These are phyloP conservation scores for Ceratorhiza oryzae-sativae DNA, from an alignment of 1,284 basidiomycete genomes.

Conservation along the genomic window DNA sequence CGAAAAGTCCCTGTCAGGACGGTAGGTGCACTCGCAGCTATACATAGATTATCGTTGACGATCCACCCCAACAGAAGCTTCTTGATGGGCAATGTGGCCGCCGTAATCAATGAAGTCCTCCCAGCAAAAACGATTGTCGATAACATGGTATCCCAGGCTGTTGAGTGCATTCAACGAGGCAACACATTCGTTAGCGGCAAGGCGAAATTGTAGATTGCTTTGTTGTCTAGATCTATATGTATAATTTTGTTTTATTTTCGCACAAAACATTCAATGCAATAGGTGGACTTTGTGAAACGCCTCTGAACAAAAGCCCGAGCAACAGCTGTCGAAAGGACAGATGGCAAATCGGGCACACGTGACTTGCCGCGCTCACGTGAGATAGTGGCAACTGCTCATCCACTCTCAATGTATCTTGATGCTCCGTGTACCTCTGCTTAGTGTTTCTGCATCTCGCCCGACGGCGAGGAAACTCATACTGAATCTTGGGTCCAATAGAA, in stretches of 20 bases:
- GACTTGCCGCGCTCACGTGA: slow-evolving; percentile 7
- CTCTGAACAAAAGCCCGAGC: too few species aligned
- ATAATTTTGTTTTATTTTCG: neutral
- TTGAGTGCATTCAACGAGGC: slow-evolving; percentile 40
- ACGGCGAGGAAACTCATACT: neutral
- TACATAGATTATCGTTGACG: neutral
- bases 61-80: slow-evolving; percentile 15
- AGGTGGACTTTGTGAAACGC: too few species aligned
- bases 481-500: neutral
- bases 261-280: too few species aligned
- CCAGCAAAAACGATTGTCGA: slow-evolving; percentile 50
- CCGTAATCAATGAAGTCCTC: slow-evolving; percentile 50
- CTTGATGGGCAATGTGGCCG: slow-evolving; percentile 43
- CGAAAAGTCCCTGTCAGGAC: slow-evolving; percentile 39
- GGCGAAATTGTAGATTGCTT: slow-evolving; percentile 37
- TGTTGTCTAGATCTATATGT: neutral
- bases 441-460: neutral
- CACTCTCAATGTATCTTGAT: slow-evolving; percentile 5
- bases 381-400: neutral
- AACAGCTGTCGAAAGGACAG: too few species aligned
- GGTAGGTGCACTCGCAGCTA: neutral
- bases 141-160: slow-evolving; percentile 44
- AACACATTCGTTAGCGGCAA: slow-evolving; percentile 31
- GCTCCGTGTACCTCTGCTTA: slow-evolving; percentile 8
- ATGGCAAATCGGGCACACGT: neutral